Conservation (phyloP, 345 rosid species). For the Toxicodendron radicans region DNA sequence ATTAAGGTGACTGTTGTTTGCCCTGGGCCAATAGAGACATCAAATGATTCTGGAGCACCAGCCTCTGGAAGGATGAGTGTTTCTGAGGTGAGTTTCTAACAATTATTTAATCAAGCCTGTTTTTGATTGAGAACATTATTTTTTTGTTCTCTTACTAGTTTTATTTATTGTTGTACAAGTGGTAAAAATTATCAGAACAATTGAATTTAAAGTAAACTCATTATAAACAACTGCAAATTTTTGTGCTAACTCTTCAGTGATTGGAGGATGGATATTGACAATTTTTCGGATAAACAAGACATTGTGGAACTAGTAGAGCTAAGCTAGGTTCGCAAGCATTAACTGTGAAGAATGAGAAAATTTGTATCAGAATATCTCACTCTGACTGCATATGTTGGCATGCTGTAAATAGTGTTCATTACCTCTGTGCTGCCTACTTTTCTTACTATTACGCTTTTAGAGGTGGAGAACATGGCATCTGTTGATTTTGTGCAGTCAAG, state of each 20-base stretch:
- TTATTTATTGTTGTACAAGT: neutral
- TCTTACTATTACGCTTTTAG: neutral
- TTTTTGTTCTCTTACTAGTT: neutral
- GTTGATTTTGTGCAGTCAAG: neutral
- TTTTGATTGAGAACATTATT: no score
- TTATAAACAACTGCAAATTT: neutral
- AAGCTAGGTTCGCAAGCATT: neutral
- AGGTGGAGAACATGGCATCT: neutral
- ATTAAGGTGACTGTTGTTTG: slow-evolving; percentile 89
- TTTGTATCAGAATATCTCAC: neutral
- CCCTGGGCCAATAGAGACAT: slow-evolving; percentile 90
- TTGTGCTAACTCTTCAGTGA: neutral
- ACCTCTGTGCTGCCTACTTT: neutral
- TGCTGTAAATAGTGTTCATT: neutral
- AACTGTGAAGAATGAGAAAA: slow-evolving; percentile 3
- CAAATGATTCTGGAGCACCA: slow-evolving; percentile 56
- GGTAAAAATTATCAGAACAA: neutral
- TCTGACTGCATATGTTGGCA: neutral
- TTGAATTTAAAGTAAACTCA: neutral
- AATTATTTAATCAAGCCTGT: neutral
- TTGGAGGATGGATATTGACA: neutral
- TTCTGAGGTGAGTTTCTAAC: slow-evolving; percentile 46
- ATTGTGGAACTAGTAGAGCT: neutral
- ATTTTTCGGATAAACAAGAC: neutral
- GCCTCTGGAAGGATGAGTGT: slow-evolving; percentile 44